Conservation (phyloP, 192 early-diverging fungal species). For the Backusella luteola region DNA sequence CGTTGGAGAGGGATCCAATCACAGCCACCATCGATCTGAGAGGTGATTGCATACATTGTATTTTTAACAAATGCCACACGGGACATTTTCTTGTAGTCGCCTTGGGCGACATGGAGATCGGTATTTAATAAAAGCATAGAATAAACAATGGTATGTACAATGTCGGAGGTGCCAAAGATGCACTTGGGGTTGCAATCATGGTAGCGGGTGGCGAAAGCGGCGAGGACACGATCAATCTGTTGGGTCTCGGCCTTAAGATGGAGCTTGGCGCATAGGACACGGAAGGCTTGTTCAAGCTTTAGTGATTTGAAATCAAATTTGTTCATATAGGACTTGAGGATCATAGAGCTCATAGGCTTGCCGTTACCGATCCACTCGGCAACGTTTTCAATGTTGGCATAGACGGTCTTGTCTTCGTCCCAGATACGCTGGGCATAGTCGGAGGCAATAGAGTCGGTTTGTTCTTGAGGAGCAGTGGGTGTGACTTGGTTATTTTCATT, state of each 20-base stretch:
- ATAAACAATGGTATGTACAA: slow-evolving; percentile 83
- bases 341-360: slow-evolving; percentile 14
- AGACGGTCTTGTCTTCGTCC: slow-evolving; percentile 25
- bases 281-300: slow-evolving; percentile 27
- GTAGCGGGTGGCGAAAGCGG: slow-evolving; percentile 73
- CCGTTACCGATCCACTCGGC: slow-evolving; percentile 33
- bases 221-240: slow-evolving; percentile 84
- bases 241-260: slow-evolving; percentile 89
- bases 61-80: slow-evolving; percentile 69
- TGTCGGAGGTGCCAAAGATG: slow-evolving; percentile 55
- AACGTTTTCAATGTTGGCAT: slow-evolving; percentile 19
- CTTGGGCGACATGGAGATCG: slow-evolving; percentile 85
- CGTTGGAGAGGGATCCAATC: slow-evolving; percentile 2
- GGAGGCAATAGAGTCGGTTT: neutral
- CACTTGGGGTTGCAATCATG: slow-evolving; percentile 77
- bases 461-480: neutral
- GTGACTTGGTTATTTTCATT: neutral
- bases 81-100: slow-evolving; percentile 68
- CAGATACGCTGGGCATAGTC: slow-evolving; percentile 25
- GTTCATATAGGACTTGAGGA: slow-evolving; percentile 26
- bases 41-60: slow-evolving; percentile 53
- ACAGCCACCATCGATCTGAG: slow-evolving; percentile 18
- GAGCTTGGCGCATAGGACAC: slow-evolving; percentile 67
- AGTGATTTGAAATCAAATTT: slow-evolving; percentile 27
- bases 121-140: slow-evolving; percentile 89